Evolutionary conservation across 2,329 filamentous ascomycete genomes (phyloP), one percentile per base, ranked within the genome.

Genomic region (Aspergillus persii): DNA sequence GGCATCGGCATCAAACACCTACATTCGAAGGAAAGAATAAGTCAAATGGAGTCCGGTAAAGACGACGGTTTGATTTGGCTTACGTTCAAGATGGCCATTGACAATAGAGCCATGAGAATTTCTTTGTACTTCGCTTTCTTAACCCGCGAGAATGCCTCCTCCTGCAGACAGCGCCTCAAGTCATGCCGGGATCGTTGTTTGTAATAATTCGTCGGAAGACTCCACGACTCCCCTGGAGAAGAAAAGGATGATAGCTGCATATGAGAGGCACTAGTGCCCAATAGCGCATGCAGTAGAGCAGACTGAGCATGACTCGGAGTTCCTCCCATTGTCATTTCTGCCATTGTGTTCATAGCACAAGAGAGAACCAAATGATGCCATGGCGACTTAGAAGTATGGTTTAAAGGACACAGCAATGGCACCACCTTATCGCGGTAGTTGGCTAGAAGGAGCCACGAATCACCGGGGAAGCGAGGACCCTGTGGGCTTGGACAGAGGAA

Each of bases 361-460:
- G 79, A 77, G 0, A 80, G 64, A 18, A 80, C 75, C 0, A 81
- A 71, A 0, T 79, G 65, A 50, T 79, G 74, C 78, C 79, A 80
- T 0, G 78, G 79, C 0, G 78, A 79, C 55, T 77, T 78, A 2
- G 71, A 71, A 26, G 74, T 69, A 54, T 70, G 41, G 53, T 39
- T 52, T 26, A 71, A 58, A 8, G 68, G 71, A 8, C 65, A 71
- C 50, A 67, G 69, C n/a, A 66, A 58, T 3, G 63, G 65, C 18
- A 77, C 69, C 2, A 79, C 71, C 3, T 69, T 71, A 1, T 71
- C 72, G 2, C 67, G 67, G 59, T 78, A 79, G 56, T 78, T 72
- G 27, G 74, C 74, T 27, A 79, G 67, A 0, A 79, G 67, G 49
- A 73, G 71, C 8, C 75, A 64, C 1, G 75, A 52, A 39, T 52